Conservation (phyloP, 352 stramenopile genomes). For the Phytophthora idaei region DNA sequence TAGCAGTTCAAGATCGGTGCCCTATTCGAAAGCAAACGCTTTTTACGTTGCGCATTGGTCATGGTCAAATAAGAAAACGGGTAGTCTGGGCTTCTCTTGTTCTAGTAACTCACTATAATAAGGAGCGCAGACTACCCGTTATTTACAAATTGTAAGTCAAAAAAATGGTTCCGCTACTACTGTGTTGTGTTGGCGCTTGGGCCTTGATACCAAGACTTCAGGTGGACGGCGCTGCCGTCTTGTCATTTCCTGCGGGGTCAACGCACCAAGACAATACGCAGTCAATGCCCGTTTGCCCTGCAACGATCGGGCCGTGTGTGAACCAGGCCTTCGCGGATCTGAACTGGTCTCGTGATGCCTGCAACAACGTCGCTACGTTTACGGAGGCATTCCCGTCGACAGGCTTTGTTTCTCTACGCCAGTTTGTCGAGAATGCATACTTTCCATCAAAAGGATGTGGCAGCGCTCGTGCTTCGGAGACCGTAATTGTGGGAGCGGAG, state of each 20-base stretch:
- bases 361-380: conserved; percentile 39
- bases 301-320: conserved; percentile 11
- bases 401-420: conserved; percentile 28
- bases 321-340: conserved; percentile 17
- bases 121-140: too few species aligned
- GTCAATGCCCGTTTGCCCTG: conserved; percentile 12
- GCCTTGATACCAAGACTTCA: neutral
- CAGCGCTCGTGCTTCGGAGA: neutral
- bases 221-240: conserved; percentile 5
- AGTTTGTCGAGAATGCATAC: conserved; percentile 32
- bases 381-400: conserved; percentile 25
- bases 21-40: too few species aligned
- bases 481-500: conserved; percentile 20
- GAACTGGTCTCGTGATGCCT: conserved; percentile 35
- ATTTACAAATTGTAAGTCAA: neutral
- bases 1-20: too few species aligned
- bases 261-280: neutral
- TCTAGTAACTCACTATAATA: too few species aligned
- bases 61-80: conserved; percentile 11
- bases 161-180: conserved; percentile 3
- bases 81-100: neutral
- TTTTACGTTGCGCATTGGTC: neutral
- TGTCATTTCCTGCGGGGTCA: conserved; percentile 15
- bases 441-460: conserved; percentile 19
- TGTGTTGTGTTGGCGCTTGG: conserved; percentile 1